Conservation (phyloP, 176 grass and related monocot species). For the Oryza meyeriana region DNA sequence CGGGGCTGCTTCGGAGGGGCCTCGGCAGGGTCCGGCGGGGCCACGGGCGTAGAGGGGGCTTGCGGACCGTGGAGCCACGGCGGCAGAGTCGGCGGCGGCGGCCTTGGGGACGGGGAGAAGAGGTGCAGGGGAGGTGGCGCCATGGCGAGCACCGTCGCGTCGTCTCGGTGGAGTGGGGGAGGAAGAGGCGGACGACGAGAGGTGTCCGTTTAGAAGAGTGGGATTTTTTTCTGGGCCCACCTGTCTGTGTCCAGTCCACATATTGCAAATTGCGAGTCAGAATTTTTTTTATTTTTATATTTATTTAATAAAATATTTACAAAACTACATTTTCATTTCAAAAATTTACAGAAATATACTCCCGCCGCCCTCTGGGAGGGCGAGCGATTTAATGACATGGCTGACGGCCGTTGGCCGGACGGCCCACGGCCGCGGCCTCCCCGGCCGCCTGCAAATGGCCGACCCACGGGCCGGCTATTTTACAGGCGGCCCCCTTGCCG, state of each 20-base stretch:
- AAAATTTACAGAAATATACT: too few species aligned
- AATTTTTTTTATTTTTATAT: too few species aligned
- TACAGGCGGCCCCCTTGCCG: too few species aligned
- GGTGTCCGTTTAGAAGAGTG: not conserved
- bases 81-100: slow-evolving; percentile 5
- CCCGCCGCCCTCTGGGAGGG: too few species aligned
- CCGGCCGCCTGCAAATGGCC: too few species aligned
- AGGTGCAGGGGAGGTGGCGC: slow-evolving; percentile 39
- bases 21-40: not conserved
- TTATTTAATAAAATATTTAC: too few species aligned
- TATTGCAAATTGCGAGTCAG: too few species aligned
- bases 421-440: too few species aligned
- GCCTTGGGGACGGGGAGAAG: slow-evolving; percentile 33
- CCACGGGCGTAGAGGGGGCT: not conserved
- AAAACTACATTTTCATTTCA: too few species aligned
- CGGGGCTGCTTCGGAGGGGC: not conserved
- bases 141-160: slow-evolving; percentile 9
- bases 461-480: too few species aligned
- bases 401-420: too few species aligned
- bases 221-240: not conserved
- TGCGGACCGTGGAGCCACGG: slow-evolving; percentile 39
- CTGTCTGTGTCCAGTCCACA: not conserved
- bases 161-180: not conserved
- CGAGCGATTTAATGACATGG: too few species aligned
- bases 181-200: not conserved